A percentile compares a stretch with the other conserved stretches of the same genome.
Conservation (phyloP, 495 filamentous ascomycete genomes). For the Chaetomium cochliodes region DNA sequence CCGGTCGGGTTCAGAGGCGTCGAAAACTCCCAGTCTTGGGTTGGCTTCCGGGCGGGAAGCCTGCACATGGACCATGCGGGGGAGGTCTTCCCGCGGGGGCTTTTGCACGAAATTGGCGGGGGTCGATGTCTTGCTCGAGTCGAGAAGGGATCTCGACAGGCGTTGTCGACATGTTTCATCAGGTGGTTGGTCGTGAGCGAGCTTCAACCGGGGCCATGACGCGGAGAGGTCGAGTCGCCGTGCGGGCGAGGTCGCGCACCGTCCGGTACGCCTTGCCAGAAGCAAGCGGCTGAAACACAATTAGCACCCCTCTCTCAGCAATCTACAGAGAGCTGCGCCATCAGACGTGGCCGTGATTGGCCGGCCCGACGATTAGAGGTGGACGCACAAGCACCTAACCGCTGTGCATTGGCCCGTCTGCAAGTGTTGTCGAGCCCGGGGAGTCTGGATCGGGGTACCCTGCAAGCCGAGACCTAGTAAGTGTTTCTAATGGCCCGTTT, state of each 20-base stretch:
- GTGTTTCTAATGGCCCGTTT: background rate
- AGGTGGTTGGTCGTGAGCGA: background rate
- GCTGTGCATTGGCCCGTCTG: conserved; percentile 43
- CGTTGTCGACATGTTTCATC: background rate
- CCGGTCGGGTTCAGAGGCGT: background rate
- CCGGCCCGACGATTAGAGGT: conserved; percentile 15
- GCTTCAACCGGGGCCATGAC: background rate
- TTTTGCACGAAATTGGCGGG: background rate
- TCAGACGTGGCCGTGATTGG: conserved; percentile 31
- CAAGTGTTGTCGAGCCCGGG: conserved; percentile 33
- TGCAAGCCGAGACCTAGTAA: conserved; percentile 26
- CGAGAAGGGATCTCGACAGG: background rate
- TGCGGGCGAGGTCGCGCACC: conserved; percentile 12
- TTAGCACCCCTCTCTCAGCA: conserved; percentile 13
- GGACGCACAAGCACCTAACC: conserved; percentile 44
- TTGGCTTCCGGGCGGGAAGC: background rate
- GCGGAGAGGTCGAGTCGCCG: conserved; percentile 6
- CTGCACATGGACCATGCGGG: no score
- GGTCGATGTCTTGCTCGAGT: background rate
- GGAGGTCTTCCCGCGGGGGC: background rate
- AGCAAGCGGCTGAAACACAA: conserved; percentile 34
- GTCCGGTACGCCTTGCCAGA: conserved; percentile 17
- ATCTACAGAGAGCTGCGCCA: conserved; percentile 1
- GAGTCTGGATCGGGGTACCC: conserved; percentile 34
- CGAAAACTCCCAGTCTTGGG: background rate